Percentiles rank a stretch among this genome's conserved stretches.
Evolutionary conservation across 805 yeast genomes (phyloP).

Genomic region (Cyberlindnera saturnus): DNA sequence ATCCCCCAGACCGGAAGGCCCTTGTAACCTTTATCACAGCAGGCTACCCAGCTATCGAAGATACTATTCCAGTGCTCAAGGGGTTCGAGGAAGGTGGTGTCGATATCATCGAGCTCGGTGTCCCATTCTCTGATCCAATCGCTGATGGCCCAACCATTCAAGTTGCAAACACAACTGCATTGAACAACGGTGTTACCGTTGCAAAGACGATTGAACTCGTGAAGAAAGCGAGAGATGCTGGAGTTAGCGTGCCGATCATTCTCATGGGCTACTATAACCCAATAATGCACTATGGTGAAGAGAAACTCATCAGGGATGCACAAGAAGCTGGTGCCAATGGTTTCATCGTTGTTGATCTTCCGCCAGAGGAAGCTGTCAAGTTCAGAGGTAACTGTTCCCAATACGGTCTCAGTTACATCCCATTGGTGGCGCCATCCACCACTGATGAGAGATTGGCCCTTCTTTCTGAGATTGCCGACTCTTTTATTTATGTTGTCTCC

Average conservation of each 20-base stretch:
- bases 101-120: slow-evolving; percentile 89
- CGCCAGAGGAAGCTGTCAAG: slow-evolving; percentile 94
- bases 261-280: slow-evolving; percentile 99
- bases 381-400: slow-evolving; percentile 68
- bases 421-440: slow-evolving; percentile 95
- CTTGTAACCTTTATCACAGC: slow-evolving; percentile 91
- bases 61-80: slow-evolving; percentile 77
- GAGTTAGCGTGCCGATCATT: slow-evolving; percentile 83
- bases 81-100: slow-evolving; percentile 95
- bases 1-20: slow-evolving; percentile 59
- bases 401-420: slow-evolving; percentile 76
- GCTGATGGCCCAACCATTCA: slow-evolving; percentile 99
- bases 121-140: slow-evolving; percentile 97
- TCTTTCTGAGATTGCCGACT: slow-evolving; percentile 82
- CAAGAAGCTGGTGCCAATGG: slow-evolving; percentile 91
- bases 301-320: slow-evolving; percentile 70
- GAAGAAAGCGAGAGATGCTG: slow-evolving; percentile 66
- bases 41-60: slow-evolving; percentile 85
- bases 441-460: slow-evolving; percentile 80
- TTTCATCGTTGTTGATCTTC: slow-evolving; percentile 88
- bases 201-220: slow-evolving; percentile 65
- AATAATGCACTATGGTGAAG: slow-evolving; percentile 83
- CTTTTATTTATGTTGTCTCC: slow-evolving; percentile 93
- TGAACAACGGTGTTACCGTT: slow-evolving; percentile 77
- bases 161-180: slow-evolving; percentile 75